These are phyloP conservation scores for Apophysomyces elegans DNA, from an alignment of 371 early-diverging fungal genomes.

Conservation along the genomic window DNA sequence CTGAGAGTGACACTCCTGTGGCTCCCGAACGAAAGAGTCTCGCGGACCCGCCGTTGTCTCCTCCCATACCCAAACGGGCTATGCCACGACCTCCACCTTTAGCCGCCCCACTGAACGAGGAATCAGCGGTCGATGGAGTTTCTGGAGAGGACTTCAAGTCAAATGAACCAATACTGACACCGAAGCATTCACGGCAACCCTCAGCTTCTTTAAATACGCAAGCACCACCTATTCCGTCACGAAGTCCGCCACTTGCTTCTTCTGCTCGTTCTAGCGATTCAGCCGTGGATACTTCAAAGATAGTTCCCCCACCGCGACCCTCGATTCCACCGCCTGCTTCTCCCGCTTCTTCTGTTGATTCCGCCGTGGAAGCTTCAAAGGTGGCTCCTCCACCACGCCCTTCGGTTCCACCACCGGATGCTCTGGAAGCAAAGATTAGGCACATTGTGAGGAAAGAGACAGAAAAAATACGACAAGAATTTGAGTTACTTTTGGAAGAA, in stretches of 20 bases:
- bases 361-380: not conserved
- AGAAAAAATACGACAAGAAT: conserved; percentile 48
- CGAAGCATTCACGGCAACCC: conserved; percentile 32
- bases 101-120: not conserved
- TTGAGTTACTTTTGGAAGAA: conserved; percentile 41
- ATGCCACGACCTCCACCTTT: conserved; percentile 41
- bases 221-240: conserved; percentile 11
- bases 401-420: conserved; percentile 18
- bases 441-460: conserved; percentile 42
- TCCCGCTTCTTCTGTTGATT: not conserved
- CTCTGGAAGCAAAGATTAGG: conserved; percentile 45
- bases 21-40: conserved; percentile 14
- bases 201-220: conserved; percentile 34
- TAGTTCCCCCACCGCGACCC: conserved; percentile 17
- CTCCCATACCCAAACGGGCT: conserved; percentile 38
- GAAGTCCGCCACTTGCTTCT: not conserved
- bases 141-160: conserved; percentile 7
- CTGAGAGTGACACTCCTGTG: not conserved
- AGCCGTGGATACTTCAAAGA: not conserved
- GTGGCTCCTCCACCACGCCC: conserved; percentile 17
- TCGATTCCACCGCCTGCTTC: conserved; percentile 18
- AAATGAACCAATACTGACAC: conserved; percentile 13
- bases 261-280: not conserved
- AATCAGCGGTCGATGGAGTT: conserved; percentile 18
- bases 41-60: conserved; percentile 17